Conservation (phyloP, 225 moss, liverwort and hornwort genomes). For the Thuidium tamariscinum region DNA sequence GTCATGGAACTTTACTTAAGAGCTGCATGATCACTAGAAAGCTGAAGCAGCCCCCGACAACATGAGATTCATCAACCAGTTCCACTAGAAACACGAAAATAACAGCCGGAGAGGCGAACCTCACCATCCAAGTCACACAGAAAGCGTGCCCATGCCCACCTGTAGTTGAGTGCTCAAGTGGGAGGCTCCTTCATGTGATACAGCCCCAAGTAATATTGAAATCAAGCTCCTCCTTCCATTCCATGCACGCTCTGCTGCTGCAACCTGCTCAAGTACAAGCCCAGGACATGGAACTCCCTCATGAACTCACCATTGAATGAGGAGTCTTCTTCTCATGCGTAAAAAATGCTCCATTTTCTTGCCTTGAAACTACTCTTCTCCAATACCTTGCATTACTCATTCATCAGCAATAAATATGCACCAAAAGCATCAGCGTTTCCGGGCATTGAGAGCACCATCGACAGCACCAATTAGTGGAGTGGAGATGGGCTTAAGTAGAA, state of each 20-base stretch:
- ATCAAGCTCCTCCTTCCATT: constrained; percentile 8
- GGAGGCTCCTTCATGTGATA: constrained; percentile 25
- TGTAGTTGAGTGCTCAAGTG: constrained; percentile 20
- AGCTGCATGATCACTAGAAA: neutral
- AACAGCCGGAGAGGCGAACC: neutral
- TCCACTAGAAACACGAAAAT: neutral
- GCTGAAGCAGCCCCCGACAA: neutral
- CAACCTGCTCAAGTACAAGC: neutral
- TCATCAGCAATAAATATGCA: neutral
- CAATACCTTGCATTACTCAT: neutral
- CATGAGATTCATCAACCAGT: neutral
- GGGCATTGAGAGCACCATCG: neutral
- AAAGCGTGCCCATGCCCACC: neutral
- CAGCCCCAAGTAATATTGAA: neutral
- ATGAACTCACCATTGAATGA: neutral
- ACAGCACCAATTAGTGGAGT: neutral
- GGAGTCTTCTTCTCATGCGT: neutral
- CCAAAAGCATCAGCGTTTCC: neutral
- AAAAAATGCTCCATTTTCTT: neutral
- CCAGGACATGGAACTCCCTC: neutral
- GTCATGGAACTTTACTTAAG: too few relatives aligned
- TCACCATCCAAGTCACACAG: neutral
- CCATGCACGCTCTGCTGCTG: constrained; percentile 8
- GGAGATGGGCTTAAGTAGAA: neutral
- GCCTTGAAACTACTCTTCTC: neutral